Evolutionary conservation across 1,284 basidiomycete species (phyloP).

Genomic region (Cutaneotrichosporon sp.): DNA sequence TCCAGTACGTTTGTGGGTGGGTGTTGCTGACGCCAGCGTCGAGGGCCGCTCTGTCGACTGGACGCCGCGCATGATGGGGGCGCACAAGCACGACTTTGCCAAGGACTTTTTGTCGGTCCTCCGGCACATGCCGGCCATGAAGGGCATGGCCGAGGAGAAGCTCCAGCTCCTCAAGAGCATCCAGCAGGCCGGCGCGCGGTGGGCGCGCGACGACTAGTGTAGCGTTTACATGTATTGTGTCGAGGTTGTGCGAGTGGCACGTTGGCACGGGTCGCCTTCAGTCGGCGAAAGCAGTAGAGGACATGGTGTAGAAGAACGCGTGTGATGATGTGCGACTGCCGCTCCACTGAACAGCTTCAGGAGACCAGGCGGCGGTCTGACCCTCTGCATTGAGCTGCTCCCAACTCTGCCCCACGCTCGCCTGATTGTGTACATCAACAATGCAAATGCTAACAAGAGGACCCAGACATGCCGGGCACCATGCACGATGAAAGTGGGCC

Average conservation of each 20-base stretch:
- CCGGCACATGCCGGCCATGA: constrained; percentile 14
- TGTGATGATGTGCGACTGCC: too few species aligned
- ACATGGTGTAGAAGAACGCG: too few species aligned
- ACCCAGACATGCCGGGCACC: not conserved
- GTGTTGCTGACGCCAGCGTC: constrained; percentile 14
- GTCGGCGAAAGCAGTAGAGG: too few species aligned
- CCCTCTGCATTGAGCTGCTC: too few species aligned
- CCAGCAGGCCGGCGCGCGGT: not conserved
- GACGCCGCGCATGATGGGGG: constrained; percentile 18
- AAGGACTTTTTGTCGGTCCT: constrained; percentile 16
- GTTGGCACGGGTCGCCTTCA: too few species aligned
- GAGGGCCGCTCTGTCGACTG: constrained; percentile 8
- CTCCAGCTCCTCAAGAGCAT: constrained; percentile 17
- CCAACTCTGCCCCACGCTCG: too few species aligned
- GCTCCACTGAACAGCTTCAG: too few species aligned
- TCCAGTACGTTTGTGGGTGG: constrained; percentile 64
- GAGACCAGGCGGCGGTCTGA: too few species aligned
- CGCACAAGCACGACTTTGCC: constrained; percentile 23
- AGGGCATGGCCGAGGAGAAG: constrained; percentile 16
- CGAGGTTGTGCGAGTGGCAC: too few species aligned
- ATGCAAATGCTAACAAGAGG: constrained; percentile 9
- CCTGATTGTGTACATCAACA: constrained; percentile 4
- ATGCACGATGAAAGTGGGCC: constrained; percentile 4
- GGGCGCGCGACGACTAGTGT: not conserved
- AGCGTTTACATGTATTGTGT: too few species aligned